Evolutionary conservation across 1,139 yeast genomes (phyloP), one percentile per base, ranked within the genome.

Genomic region (Saccharomycopsis hybrid): DNA sequence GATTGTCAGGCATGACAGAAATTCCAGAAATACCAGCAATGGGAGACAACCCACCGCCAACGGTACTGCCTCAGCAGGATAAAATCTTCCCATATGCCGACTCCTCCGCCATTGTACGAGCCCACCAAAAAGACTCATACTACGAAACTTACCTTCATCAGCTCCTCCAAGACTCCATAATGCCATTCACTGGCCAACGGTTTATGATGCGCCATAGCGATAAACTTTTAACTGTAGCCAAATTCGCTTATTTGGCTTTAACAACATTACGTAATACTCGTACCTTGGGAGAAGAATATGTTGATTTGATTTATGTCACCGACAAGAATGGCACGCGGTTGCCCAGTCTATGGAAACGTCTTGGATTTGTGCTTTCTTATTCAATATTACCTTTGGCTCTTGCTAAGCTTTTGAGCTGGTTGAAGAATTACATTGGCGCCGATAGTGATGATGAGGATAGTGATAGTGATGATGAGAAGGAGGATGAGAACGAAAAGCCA

Each of bases 201-300:
- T 83, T 82, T 60, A 72, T 46, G 3, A 36, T 82, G 11, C 84
- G 85, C 59, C 69, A 76, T 4, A 76, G 82, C 59, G 78, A 85
- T 1, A 74, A 78, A 46, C 88, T 84, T 58, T 71, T 89, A 29
- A 74, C 80, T 0, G 65, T 70, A 2, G 77, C 85, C 3, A 78
- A 82, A 51, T 66, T 82, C 2, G 49, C 81, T 1, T 89, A 90
- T 60, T 69, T 87, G 30, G 69, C 73, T 1, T 67, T 87, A 38
- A 90, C 97, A 0, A 88, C 96, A 0, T 64, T 85, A 13, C 55
- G 78, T 3, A 92, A 94, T 0, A 79, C 87, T 3, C 72, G 94
- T 51, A 90, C 97, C 0, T 68, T 90, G 35, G 98, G 98, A 0
- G 97, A 90, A 63, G 97, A 92, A 65, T 90, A 90, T 64, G 92